Conservation (phyloP, 75 land plant genomes). For the Cunninghamia lanceolata region DNA sequence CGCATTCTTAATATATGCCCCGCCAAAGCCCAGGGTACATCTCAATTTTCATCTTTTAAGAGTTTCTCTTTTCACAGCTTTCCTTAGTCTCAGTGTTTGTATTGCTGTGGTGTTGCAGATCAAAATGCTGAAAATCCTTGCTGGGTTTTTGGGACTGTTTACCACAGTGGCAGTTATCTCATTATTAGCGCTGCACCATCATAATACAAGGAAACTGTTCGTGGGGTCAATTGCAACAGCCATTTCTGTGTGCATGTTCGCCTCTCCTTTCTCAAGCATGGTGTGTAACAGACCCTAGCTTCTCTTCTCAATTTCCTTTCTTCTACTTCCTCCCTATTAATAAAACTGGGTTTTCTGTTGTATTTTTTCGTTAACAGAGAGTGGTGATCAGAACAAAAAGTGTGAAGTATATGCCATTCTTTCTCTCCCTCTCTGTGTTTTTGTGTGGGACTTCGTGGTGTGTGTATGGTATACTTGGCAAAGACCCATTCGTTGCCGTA, state of each 20-base stretch:
- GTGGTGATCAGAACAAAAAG: constrained; percentile 21
- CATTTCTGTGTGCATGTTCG: constrained; percentile 26
- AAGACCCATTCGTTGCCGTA: constrained; percentile 22
- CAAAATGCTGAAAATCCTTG: background rate
- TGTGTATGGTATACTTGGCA: constrained; percentile 15
- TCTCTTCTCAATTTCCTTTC: background rate
- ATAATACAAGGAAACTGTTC: constrained; percentile 11
- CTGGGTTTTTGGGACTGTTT: background rate
- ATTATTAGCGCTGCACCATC: background rate
- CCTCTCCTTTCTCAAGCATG: constrained; percentile 32
- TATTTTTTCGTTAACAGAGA: constrained; percentile 19
- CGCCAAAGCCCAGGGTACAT: background rate
- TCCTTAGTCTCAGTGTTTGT: background rate
- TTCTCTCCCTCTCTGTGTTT: constrained; percentile 22
- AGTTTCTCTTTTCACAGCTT: background rate
- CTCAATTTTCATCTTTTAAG: background rate
- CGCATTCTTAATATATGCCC: constrained; percentile 32
- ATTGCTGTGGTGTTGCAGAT: background rate
- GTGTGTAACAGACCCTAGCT: constrained; percentile 1
- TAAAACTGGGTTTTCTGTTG: background rate
- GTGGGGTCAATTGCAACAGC: constrained; percentile 1
- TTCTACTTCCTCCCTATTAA: background rate
- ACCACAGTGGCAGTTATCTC: background rate
- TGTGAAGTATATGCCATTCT: constrained; percentile 37
- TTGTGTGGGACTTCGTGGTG: constrained; percentile 26